Evolutionary conservation across 352 stramenopile genomes (phyloP).

Genomic region (Pythium pyrilobum): DNA sequence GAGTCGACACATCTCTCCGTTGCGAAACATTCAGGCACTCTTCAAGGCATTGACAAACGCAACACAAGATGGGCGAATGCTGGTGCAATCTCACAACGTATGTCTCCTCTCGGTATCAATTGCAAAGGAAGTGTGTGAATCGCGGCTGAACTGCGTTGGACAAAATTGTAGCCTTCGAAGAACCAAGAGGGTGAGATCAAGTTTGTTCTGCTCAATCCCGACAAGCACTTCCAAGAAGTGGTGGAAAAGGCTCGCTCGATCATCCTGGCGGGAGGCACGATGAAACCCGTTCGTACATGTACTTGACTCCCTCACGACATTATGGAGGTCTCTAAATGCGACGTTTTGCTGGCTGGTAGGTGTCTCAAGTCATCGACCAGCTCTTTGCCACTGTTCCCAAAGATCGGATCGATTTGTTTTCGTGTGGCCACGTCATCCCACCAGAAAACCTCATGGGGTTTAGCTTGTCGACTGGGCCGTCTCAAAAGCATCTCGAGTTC

Average conservation of each 20-base stretch:
- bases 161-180: conserved; percentile 29
- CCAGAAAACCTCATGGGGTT: conserved; percentile 87
- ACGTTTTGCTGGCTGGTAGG: conserved; percentile 19
- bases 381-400: conserved; percentile 85
- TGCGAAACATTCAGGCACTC: conserved; percentile 69
- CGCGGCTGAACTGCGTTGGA: background rate
- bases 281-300: conserved; percentile 84
- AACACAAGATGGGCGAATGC: conserved; percentile 61
- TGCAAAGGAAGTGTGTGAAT: background rate
- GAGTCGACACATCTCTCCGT: conserved; percentile 76
- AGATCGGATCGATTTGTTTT: conserved; percentile 91
- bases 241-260: conserved; percentile 92
- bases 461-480: conserved; percentile 73
- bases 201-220: conserved; percentile 96
- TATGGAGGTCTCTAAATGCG: background rate
- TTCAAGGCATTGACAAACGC: conserved; percentile 73
- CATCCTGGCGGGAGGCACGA: conserved; percentile 97
- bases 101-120: conserved; percentile 1
- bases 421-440: conserved; percentile 98
- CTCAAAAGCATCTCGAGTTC: conserved; percentile 92
- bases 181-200: conserved; percentile 71
- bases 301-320: background rate
- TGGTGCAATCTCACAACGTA: conserved; percentile 61
- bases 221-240: conserved; percentile 93
- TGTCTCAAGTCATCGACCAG: conserved; percentile 92